These are phyloP conservation scores for Nothophaeocryptopus gaeumannii DNA, from an alignment of 2,329 filamentous ascomycete species.

Conservation along the genomic window DNA sequence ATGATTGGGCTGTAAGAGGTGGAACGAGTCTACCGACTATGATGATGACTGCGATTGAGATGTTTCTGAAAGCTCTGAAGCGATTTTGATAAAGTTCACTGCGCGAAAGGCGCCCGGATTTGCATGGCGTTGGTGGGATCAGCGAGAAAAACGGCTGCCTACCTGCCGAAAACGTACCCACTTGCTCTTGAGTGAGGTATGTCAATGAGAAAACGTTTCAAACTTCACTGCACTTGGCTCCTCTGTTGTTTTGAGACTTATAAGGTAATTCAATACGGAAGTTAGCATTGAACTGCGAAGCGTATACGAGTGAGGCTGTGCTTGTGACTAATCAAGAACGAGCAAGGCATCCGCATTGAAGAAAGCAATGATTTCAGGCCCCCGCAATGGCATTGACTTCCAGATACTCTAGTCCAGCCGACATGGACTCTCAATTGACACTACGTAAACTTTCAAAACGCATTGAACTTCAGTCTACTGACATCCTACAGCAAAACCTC, in stretches of 20 bases:
- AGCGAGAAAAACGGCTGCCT: background rate
- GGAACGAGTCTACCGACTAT: slow-evolving; percentile 1
- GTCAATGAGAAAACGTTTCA: background rate
- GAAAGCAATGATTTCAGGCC: too few species aligned
- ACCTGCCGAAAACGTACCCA: background rate
- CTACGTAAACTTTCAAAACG: too few species aligned
- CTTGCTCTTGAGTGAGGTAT: background rate
- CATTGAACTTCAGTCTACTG: too few species aligned
- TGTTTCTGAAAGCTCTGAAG: slow-evolving; percentile 10
- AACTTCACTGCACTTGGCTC: too few species aligned
- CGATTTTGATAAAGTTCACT: slow-evolving; percentile 2
- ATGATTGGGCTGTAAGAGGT: background rate
- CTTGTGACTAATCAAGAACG: too few species aligned
- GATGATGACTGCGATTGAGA: slow-evolving; percentile 2
- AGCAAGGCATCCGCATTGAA: too few species aligned
- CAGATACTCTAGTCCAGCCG: too few species aligned
- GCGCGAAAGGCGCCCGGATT: slow-evolving; percentile 4
- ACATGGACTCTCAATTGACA: too few species aligned
- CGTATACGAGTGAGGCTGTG: too few species aligned
- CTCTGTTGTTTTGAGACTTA: background rate
- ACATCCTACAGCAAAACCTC: background rate
- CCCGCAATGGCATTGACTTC: too few species aligned
- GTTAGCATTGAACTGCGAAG: too few species aligned
- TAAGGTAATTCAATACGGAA: background rate
- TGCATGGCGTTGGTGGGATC: slow-evolving; percentile 13